Evolutionary conservation across 129 eudicot genomes (phyloP), one percentile per base, ranked within the genome.

Genomic region (Logfia minima): DNA sequence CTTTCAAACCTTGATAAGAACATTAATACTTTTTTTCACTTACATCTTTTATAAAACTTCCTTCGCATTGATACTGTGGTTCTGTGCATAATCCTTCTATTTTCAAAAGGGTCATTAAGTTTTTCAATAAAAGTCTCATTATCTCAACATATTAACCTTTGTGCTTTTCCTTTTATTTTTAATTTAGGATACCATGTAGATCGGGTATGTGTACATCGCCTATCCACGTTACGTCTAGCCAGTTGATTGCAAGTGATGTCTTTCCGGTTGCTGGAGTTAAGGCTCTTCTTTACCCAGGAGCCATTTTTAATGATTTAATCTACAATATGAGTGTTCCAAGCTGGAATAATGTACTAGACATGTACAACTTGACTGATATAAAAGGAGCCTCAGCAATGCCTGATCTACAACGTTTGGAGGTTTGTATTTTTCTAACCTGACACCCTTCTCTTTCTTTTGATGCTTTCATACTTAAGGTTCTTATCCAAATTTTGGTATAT

Each of bases 391-490:
- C 96, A 66, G 86, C 93, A 26, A 82, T 83, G 39, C 41, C 87
- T 69, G 97, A 93, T 86, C 87, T 93, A 23, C 92, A 90, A 72
- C 96, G 97, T 23, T 83, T 93, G 85, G 97, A 93, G 98, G 98
- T 93, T 83, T 79, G 85, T 66, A 41, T 79, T 68, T 34, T 6
- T 58, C 65, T 60, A 45, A 19, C 75, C 19, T 66, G 56, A 64
- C 65, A 5, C n/a, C 34, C 17, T 64, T 78, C 28, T 16, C 69
- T 74, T 66, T 39, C 19, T 76, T 53, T 68, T 55, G 32, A 52
- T 52, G 55, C 37, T 35, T 24, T 5, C 6, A 41, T 63, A 66
- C 51, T 66, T 66, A 66, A 26, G 55, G 24, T 58, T 74, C 16
- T 34, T 63, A 34, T 22, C 45, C 18, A 75, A 56, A 67, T 59